Evolutionary conservation across 306 rosid genomes (phyloP).

Genomic region (Mimosa bimucronata): DNA sequence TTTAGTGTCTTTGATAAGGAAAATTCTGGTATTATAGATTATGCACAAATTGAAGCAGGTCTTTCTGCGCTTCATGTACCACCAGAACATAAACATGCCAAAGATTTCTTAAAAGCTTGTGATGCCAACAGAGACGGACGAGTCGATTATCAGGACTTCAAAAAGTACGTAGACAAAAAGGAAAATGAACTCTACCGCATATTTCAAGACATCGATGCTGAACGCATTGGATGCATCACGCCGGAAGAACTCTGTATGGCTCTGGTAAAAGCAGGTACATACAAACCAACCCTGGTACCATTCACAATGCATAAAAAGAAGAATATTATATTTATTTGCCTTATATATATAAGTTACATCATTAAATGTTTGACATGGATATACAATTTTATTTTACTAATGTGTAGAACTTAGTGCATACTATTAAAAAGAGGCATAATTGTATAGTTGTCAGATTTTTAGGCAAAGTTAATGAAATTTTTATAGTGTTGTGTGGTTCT

Average conservation of each 20-base stretch:
- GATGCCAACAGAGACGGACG: conserved; percentile 69
- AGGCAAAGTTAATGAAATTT: too few species aligned
- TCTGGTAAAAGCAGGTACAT: conserved; percentile 70
- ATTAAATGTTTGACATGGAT: too few species aligned
- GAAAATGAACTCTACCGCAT: conserved; percentile 74
- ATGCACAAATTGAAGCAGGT: conserved; percentile 64
- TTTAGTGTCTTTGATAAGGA: conserved; percentile 62
- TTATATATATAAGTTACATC: too few species aligned
- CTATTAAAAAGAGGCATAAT: too few species aligned
- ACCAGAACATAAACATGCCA: conserved; percentile 57
- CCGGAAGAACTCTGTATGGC: conserved; percentile 74
- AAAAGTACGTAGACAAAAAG: conserved; percentile 65
- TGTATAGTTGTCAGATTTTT: too few species aligned
- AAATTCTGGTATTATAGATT: conserved; percentile 55
- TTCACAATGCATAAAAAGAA: too few species aligned
- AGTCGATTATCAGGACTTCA: conserved; percentile 65
- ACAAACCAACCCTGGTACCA: background rate
- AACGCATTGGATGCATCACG: conserved; percentile 66
- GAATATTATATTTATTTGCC: too few species aligned
- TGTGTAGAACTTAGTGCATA: too few species aligned
- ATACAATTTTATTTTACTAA: too few species aligned
- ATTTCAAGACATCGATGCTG: conserved; percentile 73
- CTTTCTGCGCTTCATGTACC: conserved; percentile 67
- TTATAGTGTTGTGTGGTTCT: too few species aligned
- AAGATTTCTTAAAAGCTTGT: conserved; percentile 62